Evolutionary conservation across 805 yeast species (phyloP).

Genomic region (Metschnikowia drakensbergensis): DNA sequence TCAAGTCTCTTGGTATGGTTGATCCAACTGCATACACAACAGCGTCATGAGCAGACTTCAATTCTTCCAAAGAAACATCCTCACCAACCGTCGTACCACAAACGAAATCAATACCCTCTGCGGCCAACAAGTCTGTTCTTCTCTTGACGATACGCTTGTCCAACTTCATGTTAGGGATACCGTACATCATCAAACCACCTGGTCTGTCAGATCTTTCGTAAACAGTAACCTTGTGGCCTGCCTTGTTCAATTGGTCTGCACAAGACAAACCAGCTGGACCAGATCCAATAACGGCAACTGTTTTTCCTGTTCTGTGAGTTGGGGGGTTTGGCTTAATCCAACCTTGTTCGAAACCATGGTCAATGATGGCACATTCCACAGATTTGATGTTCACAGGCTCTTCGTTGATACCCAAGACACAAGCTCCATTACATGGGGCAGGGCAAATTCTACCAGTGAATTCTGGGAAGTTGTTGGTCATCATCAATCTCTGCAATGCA

Average conservation of each 20-base stretch:
- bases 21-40: conserved; percentile 92
- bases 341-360: conserved; percentile 92
- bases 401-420: conserved; percentile 85
- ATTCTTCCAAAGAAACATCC: conserved; percentile 67
- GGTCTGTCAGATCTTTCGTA: conserved; percentile 93
- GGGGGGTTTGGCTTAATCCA: conserved; percentile 92
- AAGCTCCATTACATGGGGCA: conserved; percentile 98
- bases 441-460: conserved; percentile 98
- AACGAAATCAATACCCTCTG: conserved; percentile 82
- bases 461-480: conserved; percentile 98
- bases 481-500: conserved; percentile 84
- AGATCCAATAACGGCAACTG: conserved; percentile 85
- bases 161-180: conserved; percentile 98
- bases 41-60: conserved; percentile 67
- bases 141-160: conserved; percentile 91
- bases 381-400: conserved; percentile 97
- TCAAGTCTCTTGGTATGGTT: conserved; percentile 92
- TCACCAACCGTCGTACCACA: conserved; percentile 81
- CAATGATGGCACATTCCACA: conserved; percentile 93
- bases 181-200: conserved; percentile 97
- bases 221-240: conserved; percentile 89
- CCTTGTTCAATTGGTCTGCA: conserved; percentile 95
- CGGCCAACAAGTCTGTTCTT: conserved; percentile 84
- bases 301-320: conserved; percentile 72
- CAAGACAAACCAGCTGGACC: conserved; percentile 97